Base-by-base conservation (phyloP, 441 rosid species). In the Aleurites moluccanus region DNA sequence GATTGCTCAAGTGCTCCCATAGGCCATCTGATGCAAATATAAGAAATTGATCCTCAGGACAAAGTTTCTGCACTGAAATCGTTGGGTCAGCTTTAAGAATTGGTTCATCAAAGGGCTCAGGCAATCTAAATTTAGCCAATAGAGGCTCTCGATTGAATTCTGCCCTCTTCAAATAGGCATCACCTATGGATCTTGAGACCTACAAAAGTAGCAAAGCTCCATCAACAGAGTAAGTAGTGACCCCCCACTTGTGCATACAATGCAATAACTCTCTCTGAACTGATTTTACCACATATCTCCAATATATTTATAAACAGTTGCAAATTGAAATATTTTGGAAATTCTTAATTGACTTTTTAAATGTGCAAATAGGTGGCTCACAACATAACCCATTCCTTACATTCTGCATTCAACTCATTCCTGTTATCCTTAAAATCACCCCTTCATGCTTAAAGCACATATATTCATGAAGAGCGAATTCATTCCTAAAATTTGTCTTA, bases 21-120 rank as follows among this genome's bases (percentile, higher is more conserved):
- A 92, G 82, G 81, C 98, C 98, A 85, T 92, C 98, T 4, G 98
- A 94, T 20, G 97, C 98, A 82, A 92, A 91, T 82, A 92, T 94
- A 65, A 94, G 92, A 83, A 94, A 94, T 73, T 85, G 92, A 81
- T 94, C 96, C 77, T 90, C 90, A 3, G 93, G 93, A 23, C 64
- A 79, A 44, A 94, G 79, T 82, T 84, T 87, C 72, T 90, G 93
- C 74, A 92, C 97, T 15, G 79, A 66, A 81, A 92, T 80, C 3
- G 93, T 62, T 15, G 99, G 99, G 80, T 94, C 97, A 1, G 98
- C 96, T 83, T 79, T 86, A 75, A 95, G 88, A 69, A 95, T 92
- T n/a, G 97, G 98, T 71, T 78, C 87, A 76, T 84, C 76, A 40
- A 95, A 95, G 10, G 94, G 81, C 64, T 86, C 91, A 6, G 90